Conservation (phyloP, 2,329 filamentous ascomycete species). For the Xylariales sp. region DNA sequence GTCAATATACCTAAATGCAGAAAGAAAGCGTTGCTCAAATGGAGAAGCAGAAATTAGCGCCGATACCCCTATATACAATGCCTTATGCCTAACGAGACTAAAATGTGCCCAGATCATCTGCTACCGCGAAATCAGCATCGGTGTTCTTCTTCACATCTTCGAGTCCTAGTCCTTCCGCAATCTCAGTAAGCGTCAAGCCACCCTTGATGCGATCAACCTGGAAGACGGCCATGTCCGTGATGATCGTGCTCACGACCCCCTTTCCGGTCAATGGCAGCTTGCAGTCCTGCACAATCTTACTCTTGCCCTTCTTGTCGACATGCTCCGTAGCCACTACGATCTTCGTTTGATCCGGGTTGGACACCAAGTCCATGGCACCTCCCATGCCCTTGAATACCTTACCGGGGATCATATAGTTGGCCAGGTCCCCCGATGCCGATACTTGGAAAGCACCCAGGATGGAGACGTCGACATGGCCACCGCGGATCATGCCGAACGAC, state of each 20-base stretch:
- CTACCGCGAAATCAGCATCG: slow-evolving; percentile 61
- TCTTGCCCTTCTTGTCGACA: slow-evolving; percentile 61
- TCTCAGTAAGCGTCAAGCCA: slow-evolving; percentile 61
- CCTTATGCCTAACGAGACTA: too few species aligned
- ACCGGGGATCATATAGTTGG: slow-evolving; percentile 87
- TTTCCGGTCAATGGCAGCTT: slow-evolving; percentile 62
- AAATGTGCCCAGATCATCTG: slow-evolving; percentile 47
- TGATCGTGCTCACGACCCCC: slow-evolving; percentile 65
- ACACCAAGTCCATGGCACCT: slow-evolving; percentile 69
- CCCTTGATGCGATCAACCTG: slow-evolving; percentile 60
- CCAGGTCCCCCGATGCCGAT: slow-evolving; percentile 70
- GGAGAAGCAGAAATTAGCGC: too few species aligned
- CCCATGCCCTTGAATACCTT: slow-evolving; percentile 89
- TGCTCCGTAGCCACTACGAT: slow-evolving; percentile 69
- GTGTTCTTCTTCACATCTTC: slow-evolving; percentile 68
- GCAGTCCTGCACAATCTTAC: slow-evolving; percentile 63
- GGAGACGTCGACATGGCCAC: slow-evolving; percentile 77
- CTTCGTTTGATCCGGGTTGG: slow-evolving; percentile 66
- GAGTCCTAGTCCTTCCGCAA: slow-evolving; percentile 63
- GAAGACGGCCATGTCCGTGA: slow-evolving; percentile 71
- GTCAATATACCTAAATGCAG: too few species aligned
- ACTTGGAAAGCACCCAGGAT: slow-evolving; percentile 82
- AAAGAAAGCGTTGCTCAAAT: too few species aligned
- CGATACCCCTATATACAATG: too few species aligned
- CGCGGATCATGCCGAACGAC: slow-evolving; percentile 83